These are phyloP conservation scores for Pseudocercospora eumusae DNA, from an alignment of 2,329 filamentous ascomycete species.

Conservation along the genomic window DNA sequence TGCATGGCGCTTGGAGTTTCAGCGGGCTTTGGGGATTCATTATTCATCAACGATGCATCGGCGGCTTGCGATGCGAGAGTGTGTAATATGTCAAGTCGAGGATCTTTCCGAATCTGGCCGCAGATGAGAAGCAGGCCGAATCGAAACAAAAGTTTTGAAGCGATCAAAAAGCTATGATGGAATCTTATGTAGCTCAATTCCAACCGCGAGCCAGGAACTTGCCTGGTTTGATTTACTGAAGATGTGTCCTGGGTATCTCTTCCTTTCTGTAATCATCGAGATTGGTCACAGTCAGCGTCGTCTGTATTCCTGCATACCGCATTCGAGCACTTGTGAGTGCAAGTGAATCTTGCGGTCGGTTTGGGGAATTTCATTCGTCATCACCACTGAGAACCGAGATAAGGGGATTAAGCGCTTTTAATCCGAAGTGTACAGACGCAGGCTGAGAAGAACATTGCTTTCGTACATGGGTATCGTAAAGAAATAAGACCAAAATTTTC, in stretches of 20 bases:
- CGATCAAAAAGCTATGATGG: not conserved
- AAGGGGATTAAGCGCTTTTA: too few species aligned
- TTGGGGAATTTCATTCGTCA: too few species aligned
- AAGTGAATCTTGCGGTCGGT: too few species aligned
- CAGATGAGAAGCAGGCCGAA: not conserved
- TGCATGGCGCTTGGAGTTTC: slow-evolving; percentile 22
- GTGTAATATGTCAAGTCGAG: not conserved
- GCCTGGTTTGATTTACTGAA: too few species aligned
- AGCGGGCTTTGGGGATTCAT: not conserved
- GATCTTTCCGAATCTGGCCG: not conserved
- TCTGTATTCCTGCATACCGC: too few species aligned
- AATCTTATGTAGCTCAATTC: not conserved
- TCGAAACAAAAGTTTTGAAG: not conserved
- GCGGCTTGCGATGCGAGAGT: slow-evolving; percentile 3
- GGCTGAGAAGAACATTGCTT: not conserved
- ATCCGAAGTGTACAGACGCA: too few species aligned
- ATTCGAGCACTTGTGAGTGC: too few species aligned
- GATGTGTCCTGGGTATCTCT: too few species aligned
- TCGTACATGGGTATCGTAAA: slow-evolving; percentile 8
- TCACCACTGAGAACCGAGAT: too few species aligned
- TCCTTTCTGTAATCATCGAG: too few species aligned
- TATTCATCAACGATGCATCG: not conserved
- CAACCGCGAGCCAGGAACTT: too few species aligned
- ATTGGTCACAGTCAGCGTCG: too few species aligned
- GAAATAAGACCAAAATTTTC: not conserved